Evolutionary conservation across 164 flowering plant species (phyloP), one percentile per base, ranked within the genome.

Genomic region (Amborella trichopoda): DNA sequence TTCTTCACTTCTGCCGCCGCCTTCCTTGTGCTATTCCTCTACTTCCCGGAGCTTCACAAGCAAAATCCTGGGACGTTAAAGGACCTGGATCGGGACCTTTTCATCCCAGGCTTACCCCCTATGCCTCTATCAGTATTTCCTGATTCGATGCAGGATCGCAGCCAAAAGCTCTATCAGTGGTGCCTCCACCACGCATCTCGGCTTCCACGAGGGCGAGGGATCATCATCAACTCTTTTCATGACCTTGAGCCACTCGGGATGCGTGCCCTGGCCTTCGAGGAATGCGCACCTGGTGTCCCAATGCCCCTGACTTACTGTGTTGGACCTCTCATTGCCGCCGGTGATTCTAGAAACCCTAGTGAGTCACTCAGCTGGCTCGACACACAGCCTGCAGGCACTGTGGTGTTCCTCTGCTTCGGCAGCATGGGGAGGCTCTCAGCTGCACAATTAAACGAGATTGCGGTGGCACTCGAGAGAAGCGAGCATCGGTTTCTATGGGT

Each of bases 401-500:
- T 75, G 1, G 60, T 75, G 23, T 75, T 57, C 37, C 19, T 75
- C 39, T 61, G 73, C 18, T 71, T 75, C 32, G 77, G 77, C 1
- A 75, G 80, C 55, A 17, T 47, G 44, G 73, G 72, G 0, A 4
- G 50, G 34, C 63, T 71, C 6, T 48, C 65, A 1, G 28, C 4
- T 16, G 54, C 28, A 17, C 80, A 75, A 22, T 45, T 67, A 48
- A 52, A 33, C 26, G 80, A 72, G 47, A 62, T 75, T 0, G 80
- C 75, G 0, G 20, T 40, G 2, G 77, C 77, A 42, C 52, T 75
- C 44, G 77, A 75, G 55, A 60, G 24, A 14, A 67, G 72, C 38
- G 68, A 62, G 17, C 45, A 55, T 23, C 45, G 70, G 34, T 71
- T 74, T 37, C 44, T 74, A 55, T 74, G 74, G 80, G 79, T 69